Evolutionary conservation across 1,284 basidiomycete genomes (phyloP), one percentile per base, ranked within the genome.

Genomic region (Pseudozyma sp.): DNA sequence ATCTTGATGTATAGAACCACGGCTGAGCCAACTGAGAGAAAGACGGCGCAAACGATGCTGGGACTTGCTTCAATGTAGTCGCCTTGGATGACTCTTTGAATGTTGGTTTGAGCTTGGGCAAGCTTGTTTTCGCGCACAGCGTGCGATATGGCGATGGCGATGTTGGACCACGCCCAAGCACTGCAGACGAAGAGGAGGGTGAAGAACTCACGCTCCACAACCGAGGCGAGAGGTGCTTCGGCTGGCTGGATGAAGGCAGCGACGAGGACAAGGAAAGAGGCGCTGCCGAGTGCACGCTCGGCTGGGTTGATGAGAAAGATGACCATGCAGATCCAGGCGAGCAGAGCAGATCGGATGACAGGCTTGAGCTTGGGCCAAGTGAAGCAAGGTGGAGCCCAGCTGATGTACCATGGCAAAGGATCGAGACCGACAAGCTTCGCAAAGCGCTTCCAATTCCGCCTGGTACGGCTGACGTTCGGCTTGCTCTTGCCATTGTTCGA

Each of bases 191-290:
- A 88, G 0, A 87, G 49, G 4, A 91, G 74, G 31, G 90, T 88
- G n/a, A 89, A 85, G 14, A 89, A 65, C 75, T 92, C 91, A 7
- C 90, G 88, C 78, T 93, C 91, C 19, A 92, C 79, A 3, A 91
- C 89, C 4, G 88, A 87, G 11, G 90, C 86, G 65, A 92, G 90
- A 0, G 91, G 90, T 51, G 90, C 90, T 43, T 83, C 86, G 0
- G 91, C 90, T 0, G 92, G 90, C 13, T 90, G 90, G 10, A 93
- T 80, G 71, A 92, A 88, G 0, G 89, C 86, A 1, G 90, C 88
- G 6, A 92, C 87, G 6, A 92, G 84, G 45, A 92, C 88, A 5
- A 92, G 80, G 78, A 92, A 92, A 54, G 88, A 87, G 4, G 90
- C 90, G 89, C 90, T 68, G 2, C 92, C 92, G 81, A 92, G 84